Evolutionary conservation across 345 rosid species (phyloP).

Genomic region (Euphorbia pulcherrima): DNA sequence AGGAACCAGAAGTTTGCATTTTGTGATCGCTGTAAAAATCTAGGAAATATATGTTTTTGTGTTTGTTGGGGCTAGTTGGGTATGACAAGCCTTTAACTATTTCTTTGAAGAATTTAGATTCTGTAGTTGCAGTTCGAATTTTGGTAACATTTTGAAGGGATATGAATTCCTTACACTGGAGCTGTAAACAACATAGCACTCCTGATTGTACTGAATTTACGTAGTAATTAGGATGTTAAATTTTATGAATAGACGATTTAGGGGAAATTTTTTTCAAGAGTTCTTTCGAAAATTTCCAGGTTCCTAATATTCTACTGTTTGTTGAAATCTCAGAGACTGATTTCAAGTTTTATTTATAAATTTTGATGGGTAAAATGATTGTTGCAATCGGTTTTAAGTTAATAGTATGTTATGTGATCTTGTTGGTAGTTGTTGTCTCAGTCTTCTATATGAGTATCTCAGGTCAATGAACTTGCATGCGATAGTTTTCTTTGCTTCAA

Average conservation of each 20-base stretch:
- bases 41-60: no score
- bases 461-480: neutral
- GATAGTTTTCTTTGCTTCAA: neutral
- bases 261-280: neutral
- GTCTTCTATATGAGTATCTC: neutral
- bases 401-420: neutral
- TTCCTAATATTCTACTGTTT: no score
- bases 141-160: no score
- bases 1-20: no score
- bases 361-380: neutral
- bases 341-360: neutral
- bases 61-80: no score
- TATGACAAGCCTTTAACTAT: no score
- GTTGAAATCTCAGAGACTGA: neutral
- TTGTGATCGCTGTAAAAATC: no score
- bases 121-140: neutral
- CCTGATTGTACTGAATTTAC: neutral
- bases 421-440: neutral
- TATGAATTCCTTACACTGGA: neutral
- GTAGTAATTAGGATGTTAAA: neutral
- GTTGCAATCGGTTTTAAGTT: neutral
- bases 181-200: neutral
- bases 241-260: neutral
- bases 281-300: neutral
- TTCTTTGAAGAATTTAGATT: no score